Conservation (phyloP, 2,329 filamentous ascomycete genomes). For the Dichotomopilus funicola region DNA sequence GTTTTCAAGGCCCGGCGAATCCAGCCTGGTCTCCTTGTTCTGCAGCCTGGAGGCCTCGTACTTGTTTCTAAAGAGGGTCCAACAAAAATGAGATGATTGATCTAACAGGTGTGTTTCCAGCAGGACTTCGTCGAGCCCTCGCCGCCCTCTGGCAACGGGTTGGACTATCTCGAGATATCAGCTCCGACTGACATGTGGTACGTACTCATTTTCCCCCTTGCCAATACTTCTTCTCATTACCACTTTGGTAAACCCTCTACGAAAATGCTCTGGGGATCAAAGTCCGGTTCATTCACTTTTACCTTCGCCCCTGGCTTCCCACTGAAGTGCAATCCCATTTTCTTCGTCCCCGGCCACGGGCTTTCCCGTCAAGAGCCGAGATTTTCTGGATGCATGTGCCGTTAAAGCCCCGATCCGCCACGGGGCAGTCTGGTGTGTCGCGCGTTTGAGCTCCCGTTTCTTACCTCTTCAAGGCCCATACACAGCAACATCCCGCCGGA, state of each 20-base stretch:
- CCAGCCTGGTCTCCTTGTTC: neutral
- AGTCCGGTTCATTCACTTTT: constrained; percentile 14
- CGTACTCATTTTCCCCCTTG: constrained; percentile 27
- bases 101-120: constrained; percentile 31
- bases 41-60: neutral
- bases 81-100: constrained; percentile 15
- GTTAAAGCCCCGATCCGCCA: neutral
- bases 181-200: constrained; percentile 50
- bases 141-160: constrained; percentile 41
- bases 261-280: neutral
- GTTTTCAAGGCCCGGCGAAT: neutral
- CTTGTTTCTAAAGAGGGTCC: neutral
- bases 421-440: neutral
- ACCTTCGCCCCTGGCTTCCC: constrained; percentile 19
- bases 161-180: constrained; percentile 49
- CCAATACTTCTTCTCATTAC: constrained; percentile 13
- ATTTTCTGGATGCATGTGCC: constrained; percentile 6
- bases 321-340: neutral
- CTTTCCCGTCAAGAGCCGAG: constrained; percentile 4
- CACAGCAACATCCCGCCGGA: too few species aligned
- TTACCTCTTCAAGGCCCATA: too few species aligned
- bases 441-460: neutral
- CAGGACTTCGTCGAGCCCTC: constrained; percentile 50
- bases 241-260: neutral
- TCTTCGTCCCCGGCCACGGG: constrained; percentile 4